Evolutionary conservation across 371 early-diverging fungal species (phyloP), one percentile per base, ranked within the genome.

Genomic region (Mucor saturninus): DNA sequence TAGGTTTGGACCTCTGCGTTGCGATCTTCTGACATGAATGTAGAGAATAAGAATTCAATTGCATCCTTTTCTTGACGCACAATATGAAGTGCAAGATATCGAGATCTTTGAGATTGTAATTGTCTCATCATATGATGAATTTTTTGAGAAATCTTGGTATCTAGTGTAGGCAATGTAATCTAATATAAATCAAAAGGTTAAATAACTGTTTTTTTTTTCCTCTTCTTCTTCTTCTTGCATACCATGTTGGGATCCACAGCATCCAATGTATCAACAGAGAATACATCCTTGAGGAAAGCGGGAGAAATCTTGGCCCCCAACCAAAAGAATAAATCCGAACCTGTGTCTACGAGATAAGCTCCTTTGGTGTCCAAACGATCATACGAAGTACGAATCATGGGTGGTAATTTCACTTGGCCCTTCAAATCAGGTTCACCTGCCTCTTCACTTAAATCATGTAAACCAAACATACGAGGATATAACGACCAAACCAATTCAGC

Each of bases 1-100:
- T 98, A 98, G 14, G 89, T 89, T 88, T 93, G 88, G 48, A 86
- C 89, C 57, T 95, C 97, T 37, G 90, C 87, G 69, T 95, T 95
- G 66, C 93, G 90, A 72, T 94, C 96, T 69, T 96, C 95, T 5
- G 87, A 82, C 76, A 96, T 75, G 66, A 85, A 75, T 26, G 85
- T 86, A 46, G 83, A 77, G 63, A 93, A 91, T 59, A 89, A 83
- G n/a, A 86, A 71, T 54, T 71, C 72, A 38, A 64, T 28, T 7
- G 61, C 49, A 45, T 71, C 72, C 28, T 62, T 64, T 42, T 71
- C 72, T 46, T 88, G 88, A 29, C 92, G 81, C 31, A 89, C 84
- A 35, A 91, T 70, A 31, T 73, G 74, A 29, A 90, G 53, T 14
- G 65, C 67, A 8, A 82, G 56, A 21, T 75, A 74, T 29, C 60